Conservation (phyloP, 345 rosid genomes). For the Atalantia buxifolia region DNA sequence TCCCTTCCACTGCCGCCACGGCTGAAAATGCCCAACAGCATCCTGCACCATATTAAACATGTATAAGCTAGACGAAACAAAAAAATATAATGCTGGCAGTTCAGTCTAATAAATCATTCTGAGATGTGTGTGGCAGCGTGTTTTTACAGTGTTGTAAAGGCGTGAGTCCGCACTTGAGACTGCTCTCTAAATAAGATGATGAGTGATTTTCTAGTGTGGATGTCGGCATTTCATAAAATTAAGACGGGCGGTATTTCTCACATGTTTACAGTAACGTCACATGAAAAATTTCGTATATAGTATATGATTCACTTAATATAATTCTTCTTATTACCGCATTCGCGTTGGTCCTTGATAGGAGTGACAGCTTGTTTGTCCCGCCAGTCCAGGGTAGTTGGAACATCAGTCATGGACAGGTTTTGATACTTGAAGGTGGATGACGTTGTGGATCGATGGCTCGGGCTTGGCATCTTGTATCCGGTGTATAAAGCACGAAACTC, state of each 20-base stretch:
- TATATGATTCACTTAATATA: background rate
- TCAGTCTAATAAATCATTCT: too few relatives aligned
- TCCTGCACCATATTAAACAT: conserved; percentile 10
- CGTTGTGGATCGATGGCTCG: background rate
- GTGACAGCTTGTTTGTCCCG: conserved; percentile 36
- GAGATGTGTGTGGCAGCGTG: too few relatives aligned
- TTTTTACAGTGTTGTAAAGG: too few relatives aligned
- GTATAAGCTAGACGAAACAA: background rate
- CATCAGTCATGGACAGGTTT: background rate
- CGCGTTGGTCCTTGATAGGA: conserved; percentile 31
- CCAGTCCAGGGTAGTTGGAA: conserved; percentile 34
- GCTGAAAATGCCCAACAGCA: conserved; percentile 59
- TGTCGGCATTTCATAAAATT: too few relatives aligned
- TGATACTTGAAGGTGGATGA: background rate
- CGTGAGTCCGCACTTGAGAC: too few relatives aligned
- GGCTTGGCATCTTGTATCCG: background rate
- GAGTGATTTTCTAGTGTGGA: too few relatives aligned
- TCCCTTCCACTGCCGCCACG: conserved; percentile 35
- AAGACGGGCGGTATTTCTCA: too few relatives aligned
- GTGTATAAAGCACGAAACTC: conserved; percentile 26
- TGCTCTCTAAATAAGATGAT: too few relatives aligned
- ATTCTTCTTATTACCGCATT: conserved; percentile 26
- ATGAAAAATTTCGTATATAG: too few relatives aligned
- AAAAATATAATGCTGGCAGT: background rate
- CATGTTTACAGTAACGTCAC: too few relatives aligned